Evolutionary conservation across 1,139 yeast genomes (phyloP).

Genomic region (Yamadazyma kanchanaburiensis): DNA sequence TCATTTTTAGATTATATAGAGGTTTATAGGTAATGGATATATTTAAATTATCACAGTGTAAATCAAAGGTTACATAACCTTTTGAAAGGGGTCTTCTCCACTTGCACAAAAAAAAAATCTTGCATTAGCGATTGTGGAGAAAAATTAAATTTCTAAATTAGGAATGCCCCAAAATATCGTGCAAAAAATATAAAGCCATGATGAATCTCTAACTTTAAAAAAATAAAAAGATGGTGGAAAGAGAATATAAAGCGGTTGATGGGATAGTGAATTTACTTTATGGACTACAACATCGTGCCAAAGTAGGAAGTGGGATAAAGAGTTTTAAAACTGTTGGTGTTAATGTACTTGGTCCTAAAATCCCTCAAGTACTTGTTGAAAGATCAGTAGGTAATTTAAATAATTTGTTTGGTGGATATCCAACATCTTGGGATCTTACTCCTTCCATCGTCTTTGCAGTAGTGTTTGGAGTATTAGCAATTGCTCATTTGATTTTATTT

Average conservation of each 20-base stretch:
- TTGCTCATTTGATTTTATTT: slow-evolving; percentile 51
- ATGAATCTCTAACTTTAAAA: neutral
- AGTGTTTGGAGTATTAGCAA: slow-evolving; percentile 45
- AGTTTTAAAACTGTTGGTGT: slow-evolving; percentile 4
- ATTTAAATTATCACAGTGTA: too few species aligned
- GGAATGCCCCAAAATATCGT: neutral
- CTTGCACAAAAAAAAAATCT: too few species aligned
- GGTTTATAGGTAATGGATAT: too few species aligned
- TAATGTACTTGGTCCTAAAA: slow-evolving; percentile 12
- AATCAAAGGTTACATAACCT: too few species aligned
- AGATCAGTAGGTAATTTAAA: slow-evolving; percentile 42
- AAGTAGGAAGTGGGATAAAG: slow-evolving; percentile 12
- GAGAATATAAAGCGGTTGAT: slow-evolving; percentile 10
- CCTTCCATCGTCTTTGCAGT: slow-evolving; percentile 62
- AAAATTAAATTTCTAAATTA: slow-evolving; percentile 1
- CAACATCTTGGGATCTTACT: slow-evolving; percentile 51
- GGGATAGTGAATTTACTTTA: slow-evolving; percentile 12
- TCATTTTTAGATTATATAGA: too few species aligned
- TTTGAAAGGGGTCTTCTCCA: neutral
- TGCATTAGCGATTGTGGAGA: too few species aligned
- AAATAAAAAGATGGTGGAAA: slow-evolving; percentile 1
- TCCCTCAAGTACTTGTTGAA: slow-evolving; percentile 35
- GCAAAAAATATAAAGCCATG: slow-evolving; percentile 1
- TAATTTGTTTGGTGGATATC: slow-evolving; percentile 66
- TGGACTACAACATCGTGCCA: slow-evolving; percentile 12